phyloP scores from a whole-genome alignment of 1,284 basidiomycete species.

The Hemileia vastatrix region DNA sequence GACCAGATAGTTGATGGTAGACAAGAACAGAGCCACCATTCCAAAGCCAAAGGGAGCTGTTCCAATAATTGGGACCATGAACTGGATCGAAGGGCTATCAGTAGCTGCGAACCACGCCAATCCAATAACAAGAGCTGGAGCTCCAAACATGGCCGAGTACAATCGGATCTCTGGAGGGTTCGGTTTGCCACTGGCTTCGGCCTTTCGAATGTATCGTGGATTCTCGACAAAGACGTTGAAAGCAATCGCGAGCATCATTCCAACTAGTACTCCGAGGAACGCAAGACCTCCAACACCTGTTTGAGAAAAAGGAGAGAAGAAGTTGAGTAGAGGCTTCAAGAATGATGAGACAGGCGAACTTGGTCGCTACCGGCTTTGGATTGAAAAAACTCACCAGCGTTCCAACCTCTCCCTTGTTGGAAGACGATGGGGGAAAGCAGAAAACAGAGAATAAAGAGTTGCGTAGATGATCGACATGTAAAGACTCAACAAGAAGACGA shows the following conservation, averaged over 20 bases:
- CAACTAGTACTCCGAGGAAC: conserved; percentile 27
- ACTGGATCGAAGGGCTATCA: conserved; percentile 43
- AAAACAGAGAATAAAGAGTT: background rate
- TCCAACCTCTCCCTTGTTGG: conserved; percentile 27
- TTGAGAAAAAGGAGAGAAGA: background rate
- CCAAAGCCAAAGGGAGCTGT: conserved; percentile 29
- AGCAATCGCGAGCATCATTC: conserved; percentile 21
- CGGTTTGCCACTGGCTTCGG: conserved; percentile 10
- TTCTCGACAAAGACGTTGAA: conserved; percentile 31
- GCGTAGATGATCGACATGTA: conserved; percentile 27
- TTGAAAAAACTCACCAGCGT: conserved; percentile 5
- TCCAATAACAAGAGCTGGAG: conserved; percentile 43
- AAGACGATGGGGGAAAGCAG: conserved; percentile 23
- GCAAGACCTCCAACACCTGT: conserved; percentile 27
- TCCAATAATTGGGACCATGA: conserved; percentile 34
- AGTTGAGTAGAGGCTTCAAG: background rate
- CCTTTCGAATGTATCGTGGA: conserved; percentile 22
- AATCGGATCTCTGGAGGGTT: conserved; percentile 27
- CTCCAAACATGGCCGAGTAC: conserved; percentile 37
- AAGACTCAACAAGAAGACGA: conserved; percentile 29
- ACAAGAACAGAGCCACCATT: conserved; percentile 28
- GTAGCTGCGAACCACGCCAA: conserved; percentile 46
- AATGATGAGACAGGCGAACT: background rate
- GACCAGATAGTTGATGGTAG: conserved; percentile 20
- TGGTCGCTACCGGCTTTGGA: background rate